Conservation (phyloP, 495 filamentous ascomycete genomes). For the Podospora sp. region DNA sequence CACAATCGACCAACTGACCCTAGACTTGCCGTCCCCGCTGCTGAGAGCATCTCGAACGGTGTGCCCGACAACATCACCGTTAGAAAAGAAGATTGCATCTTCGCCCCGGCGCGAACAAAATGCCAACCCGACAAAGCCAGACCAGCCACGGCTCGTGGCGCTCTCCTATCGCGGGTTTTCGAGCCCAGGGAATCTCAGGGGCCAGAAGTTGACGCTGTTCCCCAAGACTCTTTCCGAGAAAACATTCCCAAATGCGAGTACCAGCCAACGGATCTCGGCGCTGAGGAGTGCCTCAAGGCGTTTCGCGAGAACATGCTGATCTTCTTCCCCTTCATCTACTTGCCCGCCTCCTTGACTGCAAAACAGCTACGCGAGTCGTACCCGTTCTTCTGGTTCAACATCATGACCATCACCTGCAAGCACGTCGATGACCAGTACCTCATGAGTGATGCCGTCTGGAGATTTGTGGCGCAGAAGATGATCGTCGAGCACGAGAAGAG, state of each 20-base stretch:
- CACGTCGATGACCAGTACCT: slow-evolving; percentile 21
- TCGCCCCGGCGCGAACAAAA: not conserved
- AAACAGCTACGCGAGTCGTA: slow-evolving; percentile 47
- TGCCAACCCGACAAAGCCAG: not conserved
- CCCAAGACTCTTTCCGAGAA: no score
- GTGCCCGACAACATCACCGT: no score
- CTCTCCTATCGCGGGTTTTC: slow-evolving; percentile 14
- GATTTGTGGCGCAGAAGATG: slow-evolving; percentile 49
- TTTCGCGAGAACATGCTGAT: slow-evolving; percentile 40
- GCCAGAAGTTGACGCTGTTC: not conserved
- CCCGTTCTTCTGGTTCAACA: slow-evolving; percentile 59
- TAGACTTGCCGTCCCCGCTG: not conserved
- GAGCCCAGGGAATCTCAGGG: not conserved
- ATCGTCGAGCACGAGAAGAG: slow-evolving; percentile 52
- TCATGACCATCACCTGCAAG: slow-evolving; percentile 48
- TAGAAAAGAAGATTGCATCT: not conserved
- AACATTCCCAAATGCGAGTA: slow-evolving; percentile 24
- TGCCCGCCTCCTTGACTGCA: slow-evolving; percentile 49
- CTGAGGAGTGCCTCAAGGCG: slow-evolving; percentile 33
- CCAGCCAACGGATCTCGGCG: slow-evolving; percentile 31
- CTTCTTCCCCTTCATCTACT: slow-evolving; percentile 40
- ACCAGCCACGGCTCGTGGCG: not conserved
- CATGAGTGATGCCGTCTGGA: slow-evolving; percentile 42
- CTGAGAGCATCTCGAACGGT: not conserved
- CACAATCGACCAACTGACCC: not conserved